These are phyloP conservation scores for Camellia granthamiana DNA, from an alignment of 148 eudicot species.

Conservation along the genomic window DNA sequence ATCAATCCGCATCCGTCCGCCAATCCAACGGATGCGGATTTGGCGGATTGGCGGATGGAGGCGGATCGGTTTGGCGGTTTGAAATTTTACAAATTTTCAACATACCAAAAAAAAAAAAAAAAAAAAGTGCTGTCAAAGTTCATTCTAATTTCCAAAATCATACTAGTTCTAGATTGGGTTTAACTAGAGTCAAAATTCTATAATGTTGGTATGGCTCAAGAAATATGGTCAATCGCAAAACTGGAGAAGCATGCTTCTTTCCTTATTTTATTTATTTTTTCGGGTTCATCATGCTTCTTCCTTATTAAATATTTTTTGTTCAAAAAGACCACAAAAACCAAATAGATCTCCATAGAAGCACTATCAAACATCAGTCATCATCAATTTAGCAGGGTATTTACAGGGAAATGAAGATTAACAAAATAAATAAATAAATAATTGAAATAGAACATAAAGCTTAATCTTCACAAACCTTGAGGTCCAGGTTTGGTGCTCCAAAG, in stretches of 20 bases:
- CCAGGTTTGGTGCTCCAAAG: conserved; percentile 13
- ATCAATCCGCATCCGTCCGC: too few relatives aligned
- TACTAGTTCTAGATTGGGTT: not conserved
- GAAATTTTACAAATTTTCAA: too few relatives aligned
- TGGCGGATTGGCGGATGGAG: too few relatives aligned
- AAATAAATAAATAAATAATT: too few relatives aligned
- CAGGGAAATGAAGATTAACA: not conserved
- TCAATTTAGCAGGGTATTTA: not conserved
- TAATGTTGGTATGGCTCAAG: not conserved
- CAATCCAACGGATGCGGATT: too few relatives aligned
- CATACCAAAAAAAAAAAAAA: too few relatives aligned
- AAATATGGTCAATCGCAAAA: not conserved
- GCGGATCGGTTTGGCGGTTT: too few relatives aligned
- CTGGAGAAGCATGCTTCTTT: not conserved
- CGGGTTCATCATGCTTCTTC: too few relatives aligned
- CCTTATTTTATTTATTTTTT: too few relatives aligned
- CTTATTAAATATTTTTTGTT: not conserved
- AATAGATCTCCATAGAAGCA: not conserved
- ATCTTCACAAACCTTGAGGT: conserved; percentile 18
- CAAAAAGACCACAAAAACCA: not conserved
- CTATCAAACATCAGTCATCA: not conserved
- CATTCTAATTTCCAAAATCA: too few relatives aligned
- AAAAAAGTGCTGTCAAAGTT: too few relatives aligned
- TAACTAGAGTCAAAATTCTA: not conserved
- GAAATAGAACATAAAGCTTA: not conserved